A percentile compares a stretch with the other conserved stretches of the same genome.
Conservation (phyloP, 2,329 filamentous ascomycete genomes). For the Aspergillus flavus region DNA sequence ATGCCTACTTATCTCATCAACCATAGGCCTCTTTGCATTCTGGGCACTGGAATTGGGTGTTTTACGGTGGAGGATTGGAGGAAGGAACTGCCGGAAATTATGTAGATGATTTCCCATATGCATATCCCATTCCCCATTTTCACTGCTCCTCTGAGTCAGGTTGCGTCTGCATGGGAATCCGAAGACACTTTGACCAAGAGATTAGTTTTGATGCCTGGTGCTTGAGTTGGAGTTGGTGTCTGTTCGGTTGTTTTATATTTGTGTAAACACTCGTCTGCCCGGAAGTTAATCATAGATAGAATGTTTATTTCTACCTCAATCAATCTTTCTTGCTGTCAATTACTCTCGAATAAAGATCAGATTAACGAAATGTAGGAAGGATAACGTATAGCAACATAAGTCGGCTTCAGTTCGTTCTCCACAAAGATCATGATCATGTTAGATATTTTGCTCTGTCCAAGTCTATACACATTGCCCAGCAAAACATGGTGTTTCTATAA, state of each 20-base stretch:
- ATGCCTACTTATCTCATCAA: slow-evolving; percentile 1
- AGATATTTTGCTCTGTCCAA: too few relatives aligned
- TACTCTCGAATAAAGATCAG: not conserved
- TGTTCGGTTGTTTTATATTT: not conserved
- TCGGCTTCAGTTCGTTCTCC: too few relatives aligned
- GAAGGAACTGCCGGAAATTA: slow-evolving; percentile 2
- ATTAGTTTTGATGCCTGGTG: not conserved
- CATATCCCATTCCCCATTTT: not conserved
- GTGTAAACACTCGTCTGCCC: not conserved
- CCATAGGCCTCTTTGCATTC: slow-evolving; percentile 4
- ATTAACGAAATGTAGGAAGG: too few relatives aligned
- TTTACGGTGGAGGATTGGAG: slow-evolving; percentile 3
- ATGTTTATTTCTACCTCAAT: not conserved
- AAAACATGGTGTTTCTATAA: too few relatives aligned
- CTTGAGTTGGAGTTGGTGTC: not conserved
- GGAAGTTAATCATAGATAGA: not conserved
- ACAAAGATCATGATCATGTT: too few relatives aligned
- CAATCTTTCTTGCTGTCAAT: not conserved
- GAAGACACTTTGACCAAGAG: not conserved
- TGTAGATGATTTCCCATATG: not conserved
- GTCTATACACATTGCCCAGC: too few relatives aligned
- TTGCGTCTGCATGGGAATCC: slow-evolving; percentile 5
- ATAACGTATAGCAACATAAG: too few relatives aligned
- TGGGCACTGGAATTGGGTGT: slow-evolving; percentile 7
- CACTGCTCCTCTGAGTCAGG: not conserved